These are phyloP conservation scores for Mortierella sp. DNA, from an alignment of 371 early-diverging fungal genomes.

Conservation along the genomic window DNA sequence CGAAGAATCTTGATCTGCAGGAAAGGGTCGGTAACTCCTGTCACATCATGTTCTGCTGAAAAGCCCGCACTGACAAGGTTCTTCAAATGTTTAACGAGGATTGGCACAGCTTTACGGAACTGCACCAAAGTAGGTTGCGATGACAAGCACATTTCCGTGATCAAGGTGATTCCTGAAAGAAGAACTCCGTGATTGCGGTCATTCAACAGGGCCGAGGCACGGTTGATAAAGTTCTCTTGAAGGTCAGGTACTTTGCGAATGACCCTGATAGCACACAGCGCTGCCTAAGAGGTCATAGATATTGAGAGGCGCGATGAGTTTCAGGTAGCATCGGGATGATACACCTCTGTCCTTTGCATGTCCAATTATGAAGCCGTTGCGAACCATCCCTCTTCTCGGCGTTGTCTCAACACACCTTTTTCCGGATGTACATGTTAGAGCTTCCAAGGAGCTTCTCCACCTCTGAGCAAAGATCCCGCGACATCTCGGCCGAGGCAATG, in stretches of 20 bases:
- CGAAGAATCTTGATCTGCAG: constrained; percentile 95
- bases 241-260: constrained; percentile 95
- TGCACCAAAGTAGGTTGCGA: constrained; percentile 74
- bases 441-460: constrained; percentile 93
- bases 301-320: too few species aligned
- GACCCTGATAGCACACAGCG: constrained; percentile 90
- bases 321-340: too few species aligned
- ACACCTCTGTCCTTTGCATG: too few species aligned
- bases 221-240: constrained; percentile 83
- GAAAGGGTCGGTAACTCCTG: constrained; percentile 96
- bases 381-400: neutral
- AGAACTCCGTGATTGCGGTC: constrained; percentile 97
- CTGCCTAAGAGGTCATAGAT: constrained; percentile 72
- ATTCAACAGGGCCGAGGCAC: constrained; percentile 78
- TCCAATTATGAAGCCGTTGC: neutral
- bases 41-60: constrained; percentile 97
- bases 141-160: constrained; percentile 88
- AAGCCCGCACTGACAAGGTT: constrained; percentile 87
- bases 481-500: constrained; percentile 95
- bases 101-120: constrained; percentile 77
- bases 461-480: constrained; percentile 93
- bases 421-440: constrained; percentile 92
- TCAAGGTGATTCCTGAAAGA: constrained; percentile 90
- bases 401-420: constrained; percentile 76
- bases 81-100: constrained; percentile 89